Percentiles rank a stretch among this genome's conserved stretches.
phyloP scores from a whole-genome alignment of 164 flowering plant species.

The Piper longum region DNA sequence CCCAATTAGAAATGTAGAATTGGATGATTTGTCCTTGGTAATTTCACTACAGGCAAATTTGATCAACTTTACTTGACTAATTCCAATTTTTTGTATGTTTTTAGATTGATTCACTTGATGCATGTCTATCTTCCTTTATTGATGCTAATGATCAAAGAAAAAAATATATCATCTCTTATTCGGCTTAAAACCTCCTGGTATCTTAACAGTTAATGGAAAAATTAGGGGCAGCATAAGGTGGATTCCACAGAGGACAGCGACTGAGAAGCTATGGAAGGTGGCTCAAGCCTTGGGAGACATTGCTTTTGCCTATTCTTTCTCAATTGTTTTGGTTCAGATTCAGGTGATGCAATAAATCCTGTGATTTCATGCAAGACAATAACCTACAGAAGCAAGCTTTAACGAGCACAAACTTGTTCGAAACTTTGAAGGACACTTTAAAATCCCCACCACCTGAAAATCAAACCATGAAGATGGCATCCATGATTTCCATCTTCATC shows the following conservation, averaged over 20 bases:
- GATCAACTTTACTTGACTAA: too few relatives aligned
- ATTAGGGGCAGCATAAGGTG: constrained; percentile 48
- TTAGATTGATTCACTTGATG: too few relatives aligned
- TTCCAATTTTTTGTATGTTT: too few relatives aligned
- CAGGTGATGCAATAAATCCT: constrained; percentile 28
- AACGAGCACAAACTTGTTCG: neutral
- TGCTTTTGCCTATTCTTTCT: constrained; percentile 68
- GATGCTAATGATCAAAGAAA: too few relatives aligned
- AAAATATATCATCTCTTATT: too few relatives aligned
- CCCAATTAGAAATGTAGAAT: too few relatives aligned
- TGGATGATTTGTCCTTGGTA: too few relatives aligned
- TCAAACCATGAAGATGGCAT: constrained; percentile 54
- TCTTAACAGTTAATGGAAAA: constrained; percentile 36
- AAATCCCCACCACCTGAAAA: constrained; percentile 61
- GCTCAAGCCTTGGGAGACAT: constrained; percentile 75
- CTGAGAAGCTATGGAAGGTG: constrained; percentile 33
- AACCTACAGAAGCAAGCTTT: constrained; percentile 1
- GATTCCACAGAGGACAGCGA: constrained; percentile 18
- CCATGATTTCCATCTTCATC: constrained; percentile 26
- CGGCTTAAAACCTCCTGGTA: too few relatives aligned
- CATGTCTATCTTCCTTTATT: too few relatives aligned
- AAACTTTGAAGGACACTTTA: constrained; percentile 40
- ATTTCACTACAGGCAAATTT: too few relatives aligned
- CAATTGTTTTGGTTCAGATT: constrained; percentile 55
- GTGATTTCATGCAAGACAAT: neutral